phyloP scores from a whole-genome alignment of 495 filamentous ascomycete genomes.

The Pseudomonodictys pantanalensis region DNA sequence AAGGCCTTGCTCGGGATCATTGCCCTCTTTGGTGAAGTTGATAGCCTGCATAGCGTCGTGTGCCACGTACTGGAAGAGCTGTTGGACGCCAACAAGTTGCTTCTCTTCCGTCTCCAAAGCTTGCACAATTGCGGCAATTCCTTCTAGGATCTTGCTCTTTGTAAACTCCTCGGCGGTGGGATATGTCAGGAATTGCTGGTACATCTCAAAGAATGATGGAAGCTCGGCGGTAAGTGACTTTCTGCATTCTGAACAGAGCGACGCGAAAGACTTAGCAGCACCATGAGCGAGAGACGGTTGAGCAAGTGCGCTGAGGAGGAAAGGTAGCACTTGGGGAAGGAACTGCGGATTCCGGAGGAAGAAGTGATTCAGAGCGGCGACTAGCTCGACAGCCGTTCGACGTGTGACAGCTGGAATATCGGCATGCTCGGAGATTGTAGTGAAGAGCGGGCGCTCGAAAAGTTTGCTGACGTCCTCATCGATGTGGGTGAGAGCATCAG shows the following conservation, averaged over 20 bases:
- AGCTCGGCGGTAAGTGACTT: constrained; percentile 66
- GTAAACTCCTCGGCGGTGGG: constrained; percentile 63
- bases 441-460: constrained; percentile 64
- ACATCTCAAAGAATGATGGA: constrained; percentile 72
- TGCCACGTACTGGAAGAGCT: constrained; percentile 64
- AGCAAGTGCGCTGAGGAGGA: constrained; percentile 74
- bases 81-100: constrained; percentile 59
- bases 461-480: constrained; percentile 67
- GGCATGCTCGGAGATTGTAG: constrained; percentile 51
- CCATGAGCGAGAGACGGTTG: constrained; percentile 62
- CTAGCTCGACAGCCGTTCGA: constrained; percentile 71
- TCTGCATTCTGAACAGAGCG: constrained; percentile 78
- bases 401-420: constrained; percentile 58
- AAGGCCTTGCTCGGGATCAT: constrained; percentile 47
- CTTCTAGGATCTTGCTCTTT: constrained; percentile 78
- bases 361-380: constrained; percentile 76
- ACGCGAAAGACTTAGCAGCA: constrained; percentile 77
- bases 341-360: constrained; percentile 70
- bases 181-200: constrained; percentile 60
- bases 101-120: constrained; percentile 62
- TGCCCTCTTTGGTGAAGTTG: constrained; percentile 30
- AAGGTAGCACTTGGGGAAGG: constrained; percentile 72
- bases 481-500: constrained; percentile 53
- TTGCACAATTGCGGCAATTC: constrained; percentile 81
- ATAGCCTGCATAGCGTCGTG: constrained; percentile 47